Base-by-base conservation (phyloP, 2,329 filamentous ascomycete genomes). In the Xylariaceae sp. region DNA sequence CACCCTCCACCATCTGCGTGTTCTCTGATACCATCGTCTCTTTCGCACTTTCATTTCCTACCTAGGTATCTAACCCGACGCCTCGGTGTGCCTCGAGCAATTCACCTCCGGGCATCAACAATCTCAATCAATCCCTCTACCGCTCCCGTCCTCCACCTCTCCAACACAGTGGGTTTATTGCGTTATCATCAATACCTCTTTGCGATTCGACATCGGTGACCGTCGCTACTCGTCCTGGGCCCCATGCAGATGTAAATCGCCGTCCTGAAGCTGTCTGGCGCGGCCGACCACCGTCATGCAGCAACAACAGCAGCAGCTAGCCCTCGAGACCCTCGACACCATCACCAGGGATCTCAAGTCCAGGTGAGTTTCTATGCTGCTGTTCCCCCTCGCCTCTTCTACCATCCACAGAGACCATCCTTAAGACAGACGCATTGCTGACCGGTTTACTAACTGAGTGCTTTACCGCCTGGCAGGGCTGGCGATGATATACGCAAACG, bases 271-370 rank as follows among this genome's bases (percentile, higher is more conserved):
- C 70, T 72, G 69, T 68, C 65, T 61, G 61, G 67, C 64, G 63
- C 69, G 62, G 68, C 68, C 67, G 66, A 68, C 60, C 63, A 62
- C 72, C 66, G 66, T 65, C 64, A 76, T 75, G 71, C 71, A 73
- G 69, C 67, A 81, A 68, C 77, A 80, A 69, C 49, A 51, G 49
- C 67, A 80, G 66, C 77, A 80, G 68, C 74, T 82, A 69, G 80
- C 82, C 66, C 75, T 84, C 59, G 80, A 82, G 72, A 78, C 77
- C 65, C 78, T 84, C 56, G 82, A 85, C 58, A 74, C 76, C 57
- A 77, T 84, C 62, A 77, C 79, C 11, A 79, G 80, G 63, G 82
- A 83, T 63, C 75, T 85, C 39, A 80, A 78, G 65, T 83, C 82
- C 61, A 81, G 80, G 82, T 85, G 68, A 59, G 63, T 58, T 50